Percentiles rank a stretch among this genome's conserved stretches.
phyloP scores from a whole-genome alignment of 2,329 filamentous ascomycete genomes.

The Penicillium sp. region DNA sequence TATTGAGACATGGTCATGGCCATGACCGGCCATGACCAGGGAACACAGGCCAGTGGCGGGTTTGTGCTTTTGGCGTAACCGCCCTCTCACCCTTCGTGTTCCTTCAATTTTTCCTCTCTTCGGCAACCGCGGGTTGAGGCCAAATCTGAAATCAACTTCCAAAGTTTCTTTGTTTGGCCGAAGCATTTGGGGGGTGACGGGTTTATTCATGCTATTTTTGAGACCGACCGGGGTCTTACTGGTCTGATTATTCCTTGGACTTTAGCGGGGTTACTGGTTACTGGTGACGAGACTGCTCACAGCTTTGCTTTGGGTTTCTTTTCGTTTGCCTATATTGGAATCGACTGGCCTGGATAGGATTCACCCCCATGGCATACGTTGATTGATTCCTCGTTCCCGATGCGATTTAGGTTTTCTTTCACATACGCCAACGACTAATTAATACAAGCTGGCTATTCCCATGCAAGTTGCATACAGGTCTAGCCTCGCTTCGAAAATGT shows the following conservation, averaged over 20 bases:
- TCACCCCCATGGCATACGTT: not conserved
- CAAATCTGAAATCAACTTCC: not conserved
- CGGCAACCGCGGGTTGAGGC: conserved; percentile 3
- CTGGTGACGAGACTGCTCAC: not conserved
- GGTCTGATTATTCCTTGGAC: not conserved
- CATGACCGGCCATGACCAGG: not conserved
- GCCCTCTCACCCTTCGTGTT: conserved; percentile 1
- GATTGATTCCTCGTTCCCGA: not conserved
- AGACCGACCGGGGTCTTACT: not conserved
- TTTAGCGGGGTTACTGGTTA: not conserved
- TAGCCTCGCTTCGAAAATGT: not conserved
- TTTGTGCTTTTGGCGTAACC: conserved; percentile 7
- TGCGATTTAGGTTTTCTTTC: not conserved
- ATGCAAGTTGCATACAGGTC: not conserved
- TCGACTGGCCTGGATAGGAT: not conserved
- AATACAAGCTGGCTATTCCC: not conserved
- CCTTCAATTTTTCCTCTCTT: not conserved
- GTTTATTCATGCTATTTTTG: not conserved
- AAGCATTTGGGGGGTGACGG: not conserved
- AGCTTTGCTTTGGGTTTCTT: not conserved
- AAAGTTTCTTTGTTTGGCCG: conserved; percentile 1
- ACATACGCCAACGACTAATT: not conserved
- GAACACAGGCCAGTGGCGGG: conserved; percentile 7
- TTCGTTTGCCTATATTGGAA: not conserved
- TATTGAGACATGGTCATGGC: not conserved